Percentiles rank a stretch among this genome's conserved stretches.
Conservation (phyloP, 1,284 basidiomycete species). For the Tylopilus sp. region DNA sequence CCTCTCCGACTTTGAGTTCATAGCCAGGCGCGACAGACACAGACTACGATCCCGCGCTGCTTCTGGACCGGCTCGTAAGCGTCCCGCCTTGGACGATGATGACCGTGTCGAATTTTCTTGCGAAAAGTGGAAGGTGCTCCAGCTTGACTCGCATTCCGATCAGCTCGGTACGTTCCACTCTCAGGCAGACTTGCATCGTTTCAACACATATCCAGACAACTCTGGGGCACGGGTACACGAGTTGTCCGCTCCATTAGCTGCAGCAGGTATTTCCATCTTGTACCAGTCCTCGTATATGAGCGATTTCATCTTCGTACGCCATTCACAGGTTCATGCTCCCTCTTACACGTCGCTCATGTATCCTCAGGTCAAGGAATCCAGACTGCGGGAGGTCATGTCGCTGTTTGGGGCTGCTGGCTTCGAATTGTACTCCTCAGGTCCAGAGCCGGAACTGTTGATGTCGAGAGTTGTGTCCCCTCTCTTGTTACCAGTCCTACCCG, state of each 20-base stretch:
- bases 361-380: conserved; percentile 59
- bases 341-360: conserved; percentile 4
- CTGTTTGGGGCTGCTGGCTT: conserved; percentile 62
- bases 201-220: conserved; percentile 43
- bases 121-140: conserved; percentile 71
- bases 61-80: conserved; percentile 35
- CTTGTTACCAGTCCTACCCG: conserved; percentile 34
- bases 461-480: conserved; percentile 37
- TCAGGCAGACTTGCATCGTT: not conserved
- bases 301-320: conserved; percentile 75
- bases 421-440: conserved; percentile 60
- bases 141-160: conserved; percentile 71
- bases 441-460: conserved; percentile 40
- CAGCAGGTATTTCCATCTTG: conserved; percentile 77
- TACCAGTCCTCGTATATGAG: conserved; percentile 85
- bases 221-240: conserved; percentile 74
- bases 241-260: conserved; percentile 73
- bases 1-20: conserved; percentile 56
- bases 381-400: conserved; percentile 58
- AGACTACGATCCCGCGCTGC: conserved; percentile 41
- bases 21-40: conserved; percentile 56
- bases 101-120: conserved; percentile 66
- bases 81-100: conserved; percentile 20
- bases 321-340: not conserved
- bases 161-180: conserved; percentile 48